Percentiles rank a stretch among this genome's conserved stretches.
phyloP scores from a whole-genome alignment of 768 basidiomycete species.

The Naganishia antarctica region DNA sequence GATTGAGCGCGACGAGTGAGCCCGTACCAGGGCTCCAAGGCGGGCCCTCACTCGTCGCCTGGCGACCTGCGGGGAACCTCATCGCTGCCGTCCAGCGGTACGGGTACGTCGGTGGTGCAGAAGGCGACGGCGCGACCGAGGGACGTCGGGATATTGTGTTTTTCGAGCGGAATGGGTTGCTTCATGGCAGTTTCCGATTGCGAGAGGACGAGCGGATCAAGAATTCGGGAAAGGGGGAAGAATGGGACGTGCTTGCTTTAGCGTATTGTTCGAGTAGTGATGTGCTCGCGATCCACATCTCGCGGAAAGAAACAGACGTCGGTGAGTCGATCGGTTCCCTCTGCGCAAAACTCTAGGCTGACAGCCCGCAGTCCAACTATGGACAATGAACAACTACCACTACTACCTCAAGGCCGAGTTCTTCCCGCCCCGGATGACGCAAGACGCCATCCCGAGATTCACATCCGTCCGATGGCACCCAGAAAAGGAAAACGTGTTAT shows the following conservation, averaged over 20 bases:
- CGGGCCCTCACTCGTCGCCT: slow-evolving; percentile 53
- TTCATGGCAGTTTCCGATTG: slow-evolving; percentile 82
- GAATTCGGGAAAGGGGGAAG: slow-evolving; percentile 27
- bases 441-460: slow-evolving; percentile 53
- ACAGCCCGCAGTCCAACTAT: slow-evolving; percentile 68
- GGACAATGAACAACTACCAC: slow-evolving; percentile 91
- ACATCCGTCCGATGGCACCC: slow-evolving; percentile 81
- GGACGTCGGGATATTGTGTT: slow-evolving; percentile 82
- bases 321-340: slow-evolving; percentile 54
- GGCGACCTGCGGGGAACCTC: slow-evolving; percentile 84
- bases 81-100: slow-evolving; percentile 77
- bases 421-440: slow-evolving; percentile 47
- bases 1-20: slow-evolving; percentile 78
- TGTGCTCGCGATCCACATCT: slow-evolving; percentile 78
- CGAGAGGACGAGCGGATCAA: slow-evolving; percentile 47
- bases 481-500: slow-evolving; percentile 63
- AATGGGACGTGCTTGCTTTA: slow-evolving; percentile 59
- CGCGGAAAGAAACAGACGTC: slow-evolving; percentile 59
- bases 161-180: slow-evolving; percentile 88
- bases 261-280: slow-evolving; percentile 85
- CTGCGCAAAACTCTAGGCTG: background rate
- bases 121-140: slow-evolving; percentile 59
- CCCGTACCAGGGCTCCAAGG: slow-evolving; percentile 72
- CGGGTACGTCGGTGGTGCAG: slow-evolving; percentile 64
- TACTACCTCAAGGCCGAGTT: slow-evolving; percentile 97